Base-by-base conservation (phyloP, 371 early-diverging fungal species). In the Actinomortierella wolfii region DNA sequence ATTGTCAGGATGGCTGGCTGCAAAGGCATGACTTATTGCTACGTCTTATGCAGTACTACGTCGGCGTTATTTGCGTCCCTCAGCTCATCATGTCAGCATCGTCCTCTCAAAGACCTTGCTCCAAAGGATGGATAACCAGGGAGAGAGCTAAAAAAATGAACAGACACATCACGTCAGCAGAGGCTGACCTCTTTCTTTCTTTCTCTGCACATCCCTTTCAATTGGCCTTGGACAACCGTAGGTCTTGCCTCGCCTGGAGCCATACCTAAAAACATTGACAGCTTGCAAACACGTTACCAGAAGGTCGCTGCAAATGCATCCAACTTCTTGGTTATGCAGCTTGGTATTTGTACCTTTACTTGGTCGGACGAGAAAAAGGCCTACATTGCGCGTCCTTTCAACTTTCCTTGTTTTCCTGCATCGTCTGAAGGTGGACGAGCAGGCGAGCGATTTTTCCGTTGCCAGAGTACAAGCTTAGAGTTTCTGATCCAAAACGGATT, bases 331-430 rank as follows among this genome's bases (percentile, higher is more conserved):
- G 81, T 88, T 29, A 75, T 81, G 34, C 93, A 92, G 74, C 82
- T 84, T 24, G 93, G 93, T 4, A 61, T 92, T 42, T 84, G 88
- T 63, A 78, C 85, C 18, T 92, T 88, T 67, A 80, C 78, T 8
- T 87, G 86, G 82, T 68, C 71, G 18, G 75, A 69, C 3, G 26
- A 52, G 21, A 25, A 69, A 15, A 57, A 68, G 17, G 67, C 55
- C 0, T 92, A 87, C 73, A 77, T 86, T 41, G 88, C 88, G 0
- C 64, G 76, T 24, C 82, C 92, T 15, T 91, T 89, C 80, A 91
- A 90, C 64, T 88, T 90, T 51, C 88, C 87, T 53, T 81, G 90
- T 20, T 91, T 90, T 54, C 91, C 92, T 6, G 68, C 75, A 8
- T 74, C 83, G 13, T 79, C 80, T 11, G 67, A 67, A 41, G 64